Conservation (phyloP, 2,329 filamentous ascomycete species). For the Apiospora saccharicola region DNA sequence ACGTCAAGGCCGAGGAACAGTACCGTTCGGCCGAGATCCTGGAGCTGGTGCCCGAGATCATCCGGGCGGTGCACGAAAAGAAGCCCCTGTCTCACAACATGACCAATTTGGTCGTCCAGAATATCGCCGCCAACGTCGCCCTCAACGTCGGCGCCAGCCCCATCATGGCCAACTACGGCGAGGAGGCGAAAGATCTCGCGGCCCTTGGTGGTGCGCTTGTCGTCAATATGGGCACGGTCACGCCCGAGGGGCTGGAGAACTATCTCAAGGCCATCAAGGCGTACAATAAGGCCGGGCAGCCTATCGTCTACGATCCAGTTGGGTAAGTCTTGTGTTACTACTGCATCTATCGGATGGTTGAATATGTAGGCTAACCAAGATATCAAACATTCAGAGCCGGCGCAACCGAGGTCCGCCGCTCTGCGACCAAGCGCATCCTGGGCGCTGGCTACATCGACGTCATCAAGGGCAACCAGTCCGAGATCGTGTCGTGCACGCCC, state of each 20-base stretch:
- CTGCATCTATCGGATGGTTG: not conserved
- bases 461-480: constrained; percentile 93
- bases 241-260: constrained; percentile 74
- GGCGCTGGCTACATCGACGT: constrained; percentile 79
- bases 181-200: constrained; percentile 83
- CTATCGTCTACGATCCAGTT: constrained; percentile 88
- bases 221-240: constrained; percentile 94
- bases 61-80: constrained; percentile 66
- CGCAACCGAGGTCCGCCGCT: constrained; percentile 76
- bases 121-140: constrained; percentile 91
- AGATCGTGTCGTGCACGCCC: constrained; percentile 78
- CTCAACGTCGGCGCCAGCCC: constrained; percentile 81
- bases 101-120: constrained; percentile 96
- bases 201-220: constrained; percentile 80
- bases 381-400: constrained; percentile 63
- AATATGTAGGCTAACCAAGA: not conserved
- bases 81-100: constrained; percentile 92
- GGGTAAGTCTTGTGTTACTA: constrained; percentile 59
- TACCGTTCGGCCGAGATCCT: constrained; percentile 37
- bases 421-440: constrained; percentile 76
- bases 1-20: constrained; percentile 27
- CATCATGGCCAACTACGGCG: constrained; percentile 91
- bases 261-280: constrained; percentile 78
- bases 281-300: constrained; percentile 80
- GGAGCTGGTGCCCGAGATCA: constrained; percentile 48